phyloP scores from a whole-genome alignment of 495 filamentous ascomycete species.

The Jackrogersella minutella region DNA sequence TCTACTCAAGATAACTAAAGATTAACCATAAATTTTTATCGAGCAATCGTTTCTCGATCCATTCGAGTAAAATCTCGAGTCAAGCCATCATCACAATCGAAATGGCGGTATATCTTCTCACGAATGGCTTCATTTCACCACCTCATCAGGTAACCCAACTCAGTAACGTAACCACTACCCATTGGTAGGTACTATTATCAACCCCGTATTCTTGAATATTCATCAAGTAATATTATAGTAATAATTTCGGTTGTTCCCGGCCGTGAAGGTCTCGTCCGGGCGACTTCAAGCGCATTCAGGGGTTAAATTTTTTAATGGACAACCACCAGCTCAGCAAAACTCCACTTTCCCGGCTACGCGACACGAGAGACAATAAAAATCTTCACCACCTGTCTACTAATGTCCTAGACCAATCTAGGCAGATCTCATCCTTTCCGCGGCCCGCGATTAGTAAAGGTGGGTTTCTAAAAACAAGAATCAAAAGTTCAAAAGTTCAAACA shows the following conservation, averaged over 20 bases:
- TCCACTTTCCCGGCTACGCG: slow-evolving; percentile 18
- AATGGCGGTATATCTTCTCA: not conserved
- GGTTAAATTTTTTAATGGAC: not conserved
- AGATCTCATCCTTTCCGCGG: slow-evolving; percentile 4
- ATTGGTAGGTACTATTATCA: no score
- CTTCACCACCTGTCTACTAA: not conserved
- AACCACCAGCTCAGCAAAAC: slow-evolving; percentile 13
- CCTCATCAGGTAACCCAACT: slow-evolving; percentile 15
- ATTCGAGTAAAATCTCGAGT: slow-evolving; percentile 38
- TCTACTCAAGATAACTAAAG: slow-evolving; percentile 7
- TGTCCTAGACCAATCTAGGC: slow-evolving; percentile 8
- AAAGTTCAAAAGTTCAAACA: no score
- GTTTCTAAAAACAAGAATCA: not conserved
- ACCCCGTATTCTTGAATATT: slow-evolving; percentile 14
- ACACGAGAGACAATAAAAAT: not conserved
- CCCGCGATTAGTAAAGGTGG: slow-evolving; percentile 13
- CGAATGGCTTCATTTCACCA: slow-evolving; percentile 33
- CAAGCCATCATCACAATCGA: slow-evolving; percentile 8
- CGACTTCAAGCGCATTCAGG: slow-evolving; percentile 8
- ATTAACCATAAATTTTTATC: slow-evolving; percentile 28
- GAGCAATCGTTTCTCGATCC: slow-evolving; percentile 37
- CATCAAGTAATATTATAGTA: slow-evolving; percentile 35
- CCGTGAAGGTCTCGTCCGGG: slow-evolving; percentile 3
- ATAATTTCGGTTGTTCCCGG: slow-evolving; percentile 33
- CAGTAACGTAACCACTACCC: not conserved